These are phyloP conservation scores for Trametes hirsuta DNA, from an alignment of 1,284 basidiomycete species.

Conservation along the genomic window DNA sequence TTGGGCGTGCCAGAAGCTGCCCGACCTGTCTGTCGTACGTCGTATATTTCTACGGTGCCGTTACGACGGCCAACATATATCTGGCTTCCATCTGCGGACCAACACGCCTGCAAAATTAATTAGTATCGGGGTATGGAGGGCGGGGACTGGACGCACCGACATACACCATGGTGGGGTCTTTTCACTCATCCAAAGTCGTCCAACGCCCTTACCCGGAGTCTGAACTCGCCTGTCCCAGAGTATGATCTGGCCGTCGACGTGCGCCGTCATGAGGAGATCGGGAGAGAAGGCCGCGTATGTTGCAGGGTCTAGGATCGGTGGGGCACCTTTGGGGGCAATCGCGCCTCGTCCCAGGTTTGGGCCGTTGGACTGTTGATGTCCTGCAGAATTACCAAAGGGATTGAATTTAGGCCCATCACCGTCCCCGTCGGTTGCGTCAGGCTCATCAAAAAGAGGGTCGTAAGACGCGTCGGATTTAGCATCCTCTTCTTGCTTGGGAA, in stretches of 20 bases:
- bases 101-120: slow-evolving; percentile 74
- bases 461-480: slow-evolving; percentile 76
- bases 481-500: slow-evolving; percentile 45
- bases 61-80: slow-evolving; percentile 93
- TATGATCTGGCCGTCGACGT: slow-evolving; percentile 91
- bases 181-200: slow-evolving; percentile 84
- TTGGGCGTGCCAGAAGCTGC: slow-evolving; percentile 61
- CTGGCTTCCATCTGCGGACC: slow-evolving; percentile 87
- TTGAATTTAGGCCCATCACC: slow-evolving; percentile 33
- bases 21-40: slow-evolving; percentile 73
- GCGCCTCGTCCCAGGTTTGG: slow-evolving; percentile 24
- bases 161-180: slow-evolving; percentile 97
- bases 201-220: slow-evolving; percentile 69
- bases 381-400: slow-evolving; percentile 4
- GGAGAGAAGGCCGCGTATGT: slow-evolving; percentile 73
- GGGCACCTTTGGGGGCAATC: slow-evolving; percentile 64
- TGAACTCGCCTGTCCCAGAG: slow-evolving; percentile 87
- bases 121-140: background rate
- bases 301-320: slow-evolving; percentile 66
- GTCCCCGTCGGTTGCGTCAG: slow-evolving; percentile 51
- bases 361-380: slow-evolving; percentile 7
- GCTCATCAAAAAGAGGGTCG: slow-evolving; percentile 82
- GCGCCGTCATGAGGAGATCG: slow-evolving; percentile 87
- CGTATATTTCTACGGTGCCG: slow-evolving; percentile 93
- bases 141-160: slow-evolving; percentile 57